These are phyloP conservation scores for Trametes gibbosa DNA, from an alignment of 768 basidiomycete genomes.

Conservation along the genomic window DNA sequence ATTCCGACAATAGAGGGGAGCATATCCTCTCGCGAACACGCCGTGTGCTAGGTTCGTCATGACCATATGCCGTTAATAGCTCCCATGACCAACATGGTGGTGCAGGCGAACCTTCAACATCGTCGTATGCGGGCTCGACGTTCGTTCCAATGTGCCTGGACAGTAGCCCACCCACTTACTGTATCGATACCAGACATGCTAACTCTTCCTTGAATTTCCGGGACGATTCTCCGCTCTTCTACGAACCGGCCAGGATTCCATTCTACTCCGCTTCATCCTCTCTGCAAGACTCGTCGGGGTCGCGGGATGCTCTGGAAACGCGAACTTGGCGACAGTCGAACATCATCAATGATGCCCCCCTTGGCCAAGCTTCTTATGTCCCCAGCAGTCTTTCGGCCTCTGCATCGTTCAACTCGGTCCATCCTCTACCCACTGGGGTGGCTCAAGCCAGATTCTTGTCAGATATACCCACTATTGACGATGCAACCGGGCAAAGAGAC, in stretches of 20 bases:
- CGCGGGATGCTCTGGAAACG: too few species aligned
- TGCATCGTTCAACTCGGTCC: background rate
- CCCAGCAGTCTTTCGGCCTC: background rate
- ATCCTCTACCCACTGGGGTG: background rate
- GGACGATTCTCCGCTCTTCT: background rate
- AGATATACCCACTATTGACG: background rate
- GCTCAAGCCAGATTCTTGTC: slow-evolving; percentile 1
- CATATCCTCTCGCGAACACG: too few species aligned
- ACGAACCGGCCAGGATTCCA: slow-evolving; percentile 9
- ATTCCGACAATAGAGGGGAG: too few species aligned
- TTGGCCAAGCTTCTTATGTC: background rate
- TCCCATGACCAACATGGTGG: background rate
- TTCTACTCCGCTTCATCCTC: background rate
- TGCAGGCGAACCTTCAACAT: background rate
- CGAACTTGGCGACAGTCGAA: too few species aligned
- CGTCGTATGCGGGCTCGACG: background rate
- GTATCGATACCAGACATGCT: slow-evolving; percentile 1
- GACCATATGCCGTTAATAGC: too few species aligned
- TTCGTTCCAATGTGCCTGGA: slow-evolving; percentile 19
- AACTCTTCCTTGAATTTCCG: background rate
- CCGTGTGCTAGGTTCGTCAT: too few species aligned
- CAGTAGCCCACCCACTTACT: slow-evolving; percentile 11
- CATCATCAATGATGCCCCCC: too few species aligned
- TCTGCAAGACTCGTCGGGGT: background rate
- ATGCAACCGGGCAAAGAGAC: background rate